phyloP scores from a whole-genome alignment of 805 yeast genomes.

The Myxozyma mucilagina region DNA sequence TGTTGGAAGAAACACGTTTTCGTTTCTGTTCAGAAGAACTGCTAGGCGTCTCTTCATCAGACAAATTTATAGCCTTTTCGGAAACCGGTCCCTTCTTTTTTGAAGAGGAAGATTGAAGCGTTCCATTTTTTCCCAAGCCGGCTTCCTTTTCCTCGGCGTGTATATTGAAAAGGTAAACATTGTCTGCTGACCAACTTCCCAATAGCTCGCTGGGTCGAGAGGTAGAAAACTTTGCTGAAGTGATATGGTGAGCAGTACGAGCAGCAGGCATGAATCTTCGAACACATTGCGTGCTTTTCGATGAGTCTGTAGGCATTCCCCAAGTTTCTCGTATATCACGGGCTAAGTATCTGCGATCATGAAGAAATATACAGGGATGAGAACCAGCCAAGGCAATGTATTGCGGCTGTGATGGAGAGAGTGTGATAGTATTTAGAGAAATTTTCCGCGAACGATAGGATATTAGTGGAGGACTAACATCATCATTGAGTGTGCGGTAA shows the following conservation, averaged over 20 bases:
- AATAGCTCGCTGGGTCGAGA: slow-evolving; percentile 27
- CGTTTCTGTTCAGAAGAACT: neutral
- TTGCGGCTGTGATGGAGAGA: slow-evolving; percentile 29
- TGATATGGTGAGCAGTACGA: slow-evolving; percentile 17
- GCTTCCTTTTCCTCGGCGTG: neutral
- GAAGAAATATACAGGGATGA: slow-evolving; percentile 25
- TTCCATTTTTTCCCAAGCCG: neutral
- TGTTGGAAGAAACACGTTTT: neutral
- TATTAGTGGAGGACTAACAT: slow-evolving; percentile 20
- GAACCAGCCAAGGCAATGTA: slow-evolving; percentile 31
- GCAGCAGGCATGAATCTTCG: slow-evolving; percentile 21
- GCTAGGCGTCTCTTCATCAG: neutral
- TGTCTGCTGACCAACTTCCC: slow-evolving; percentile 32
- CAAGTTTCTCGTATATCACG: slow-evolving; percentile 14
- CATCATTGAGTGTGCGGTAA: neutral
- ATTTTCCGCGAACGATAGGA: slow-evolving; percentile 19
- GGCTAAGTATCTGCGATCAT: slow-evolving; percentile 29
- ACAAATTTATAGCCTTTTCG: neutral
- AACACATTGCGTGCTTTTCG: slow-evolving; percentile 28
- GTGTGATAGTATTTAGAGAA: slow-evolving; percentile 22
- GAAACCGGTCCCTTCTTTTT: neutral
- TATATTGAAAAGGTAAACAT: slow-evolving; percentile 27
- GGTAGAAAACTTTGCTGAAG: slow-evolving; percentile 26
- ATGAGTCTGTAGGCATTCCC: slow-evolving; percentile 13
- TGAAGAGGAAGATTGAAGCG: neutral